Base-by-base conservation (phyloP, 345 rosid genomes). In the Viola odorata region DNA sequence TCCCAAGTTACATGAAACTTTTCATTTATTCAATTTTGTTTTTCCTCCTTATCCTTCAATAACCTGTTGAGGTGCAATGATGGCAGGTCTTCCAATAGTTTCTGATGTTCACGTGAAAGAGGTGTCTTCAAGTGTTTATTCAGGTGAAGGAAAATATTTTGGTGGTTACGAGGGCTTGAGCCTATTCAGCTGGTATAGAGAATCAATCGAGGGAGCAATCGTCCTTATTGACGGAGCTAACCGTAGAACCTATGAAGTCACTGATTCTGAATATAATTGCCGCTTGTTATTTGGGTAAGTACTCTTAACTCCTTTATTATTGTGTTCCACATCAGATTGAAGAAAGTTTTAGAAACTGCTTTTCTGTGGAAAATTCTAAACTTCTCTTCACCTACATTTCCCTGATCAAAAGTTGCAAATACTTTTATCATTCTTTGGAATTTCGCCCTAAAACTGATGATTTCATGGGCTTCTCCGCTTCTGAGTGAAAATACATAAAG, bases 131-230 rank as follows among this genome's bases (percentile, higher is more conserved):
- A 78, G 85, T 58, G 66, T 76, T 39, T 94, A 87, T 81, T 73
- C 80, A 70, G 99, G 99, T 54, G 88, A 83, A 79, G 99, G 97
- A 61, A 82, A 85, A 70, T 94, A 89, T 69, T 94, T 84, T 81
- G 97, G 99, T 71, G 99, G 97, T 62, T 77, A 83, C 38, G 96
- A 87, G 78, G 97, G 97, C 52, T 71, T 72, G 64, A 94, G 99
- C 76, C 75, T 86, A 73, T 89, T 84, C 69, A 86, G 95, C 77
- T 94, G 99, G 99, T 87, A 89, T 63, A 86, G 97, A 84, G 95
- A 87, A 77, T 70, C 82, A 62, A 69, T 61, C 48, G 95, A 84
- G 47, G 96, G 97, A 72, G 83, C 82, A 57, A 77, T 83, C 58
- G 65, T 69, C 76, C 90, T 84, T 55, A 79, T 94, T 45, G 75